These are phyloP conservation scores for Diplosphaera chodatii DNA, from an alignment of 139 green algal genomes.

Conservation along the genomic window DNA sequence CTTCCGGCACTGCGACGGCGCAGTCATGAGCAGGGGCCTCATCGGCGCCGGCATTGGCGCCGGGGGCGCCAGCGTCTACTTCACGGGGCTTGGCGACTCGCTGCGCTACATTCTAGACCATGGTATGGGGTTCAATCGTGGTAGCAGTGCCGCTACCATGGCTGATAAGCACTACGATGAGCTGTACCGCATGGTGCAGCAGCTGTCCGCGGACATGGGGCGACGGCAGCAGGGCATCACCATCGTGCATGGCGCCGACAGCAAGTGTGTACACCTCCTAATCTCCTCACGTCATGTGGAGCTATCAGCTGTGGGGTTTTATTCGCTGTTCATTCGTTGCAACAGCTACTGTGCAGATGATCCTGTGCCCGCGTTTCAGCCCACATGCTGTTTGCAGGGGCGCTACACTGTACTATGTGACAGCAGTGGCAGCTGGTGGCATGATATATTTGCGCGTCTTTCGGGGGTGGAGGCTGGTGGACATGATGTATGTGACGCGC, in stretches of 20 bases:
- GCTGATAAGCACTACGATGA: not conserved
- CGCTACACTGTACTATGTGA: not conserved
- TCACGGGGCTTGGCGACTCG: not conserved
- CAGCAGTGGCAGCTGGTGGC: not conserved
- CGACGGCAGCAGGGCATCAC: not conserved
- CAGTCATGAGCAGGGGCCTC: not conserved
- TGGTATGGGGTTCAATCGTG: not conserved
- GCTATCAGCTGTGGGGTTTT: too few species aligned
- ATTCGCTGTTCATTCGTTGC: too few species aligned
- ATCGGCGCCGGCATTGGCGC: not conserved
- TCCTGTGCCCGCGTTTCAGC: too few species aligned
- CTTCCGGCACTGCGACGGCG: too few species aligned
- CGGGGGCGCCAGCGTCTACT: not conserved
- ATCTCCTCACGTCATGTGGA: too few species aligned
- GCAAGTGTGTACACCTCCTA: not conserved
- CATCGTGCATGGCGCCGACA: not conserved
- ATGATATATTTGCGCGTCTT: slow-evolving; percentile 19
- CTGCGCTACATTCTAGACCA: not conserved
- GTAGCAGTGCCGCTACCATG: not conserved
- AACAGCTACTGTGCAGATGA: too few species aligned
- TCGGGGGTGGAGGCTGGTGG: slow-evolving; percentile 22
- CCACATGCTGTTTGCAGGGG: not conserved
- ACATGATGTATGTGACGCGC: slow-evolving; percentile 30
- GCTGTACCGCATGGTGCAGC: not conserved
- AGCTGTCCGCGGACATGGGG: not conserved